Percentiles rank a stretch among this genome's conserved stretches.
phyloP scores from a whole-genome alignment of 257 asterid species.

The Primulina eburnea region DNA sequence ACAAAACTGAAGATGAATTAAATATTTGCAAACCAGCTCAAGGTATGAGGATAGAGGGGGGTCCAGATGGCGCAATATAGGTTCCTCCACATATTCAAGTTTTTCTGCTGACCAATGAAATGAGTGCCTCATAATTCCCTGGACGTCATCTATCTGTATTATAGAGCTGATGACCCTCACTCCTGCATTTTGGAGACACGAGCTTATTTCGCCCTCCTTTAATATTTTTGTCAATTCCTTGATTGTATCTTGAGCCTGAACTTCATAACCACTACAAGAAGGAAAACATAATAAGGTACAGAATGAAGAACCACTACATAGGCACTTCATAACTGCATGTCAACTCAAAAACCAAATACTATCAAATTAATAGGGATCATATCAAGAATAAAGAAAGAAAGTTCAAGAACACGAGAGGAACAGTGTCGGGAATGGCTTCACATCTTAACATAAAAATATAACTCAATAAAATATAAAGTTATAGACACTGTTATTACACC shows the following conservation, averaged over 20 bases:
- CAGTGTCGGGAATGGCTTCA: background rate
- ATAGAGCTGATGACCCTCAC: constrained; percentile 86
- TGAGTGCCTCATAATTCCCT: constrained; percentile 97
- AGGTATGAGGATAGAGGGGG: constrained; percentile 96
- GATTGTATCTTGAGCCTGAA: constrained; percentile 94
- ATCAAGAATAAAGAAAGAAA: background rate
- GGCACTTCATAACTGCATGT: background rate
- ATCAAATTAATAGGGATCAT: background rate
- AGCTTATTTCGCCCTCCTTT: constrained; percentile 81
- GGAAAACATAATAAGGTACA: constrained; percentile 14
- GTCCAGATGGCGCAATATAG: constrained; percentile 87
- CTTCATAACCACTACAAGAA: constrained; percentile 86
- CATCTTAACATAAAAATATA: background rate
- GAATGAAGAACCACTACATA: background rate
- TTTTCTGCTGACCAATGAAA: constrained; percentile 83
- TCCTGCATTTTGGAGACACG: constrained; percentile 80
- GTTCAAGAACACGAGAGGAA: background rate
- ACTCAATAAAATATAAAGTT: background rate
- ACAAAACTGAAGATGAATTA: background rate
- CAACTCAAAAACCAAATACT: background rate
- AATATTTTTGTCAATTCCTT: constrained; percentile 82
- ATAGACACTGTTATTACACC: background rate
- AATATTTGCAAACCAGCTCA: constrained; percentile 66
- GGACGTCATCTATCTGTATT: constrained; percentile 92
- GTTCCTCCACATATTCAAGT: constrained; percentile 76